phyloP scores from a whole-genome alignment of 1,284 basidiomycete species.

The Ganoderma lucidum region DNA sequence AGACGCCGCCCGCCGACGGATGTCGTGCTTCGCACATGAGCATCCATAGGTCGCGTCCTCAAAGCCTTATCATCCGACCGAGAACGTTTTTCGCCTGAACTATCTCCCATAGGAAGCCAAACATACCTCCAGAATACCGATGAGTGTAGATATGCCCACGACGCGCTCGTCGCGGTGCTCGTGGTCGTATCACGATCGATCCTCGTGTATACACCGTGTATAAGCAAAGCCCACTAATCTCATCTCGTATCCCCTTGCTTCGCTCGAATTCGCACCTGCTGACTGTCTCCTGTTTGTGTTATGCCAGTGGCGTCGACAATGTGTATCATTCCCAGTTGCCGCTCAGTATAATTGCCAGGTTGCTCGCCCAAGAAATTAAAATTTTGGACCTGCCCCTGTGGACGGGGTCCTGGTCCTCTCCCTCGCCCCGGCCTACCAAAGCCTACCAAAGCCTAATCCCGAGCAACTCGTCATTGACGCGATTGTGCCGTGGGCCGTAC shows the following conservation, averaged over 20 bases:
- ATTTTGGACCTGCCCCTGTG: background rate
- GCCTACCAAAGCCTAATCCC: no score
- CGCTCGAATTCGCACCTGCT: conserved; percentile 10
- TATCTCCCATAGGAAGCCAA: background rate
- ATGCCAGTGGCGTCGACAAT: background rate
- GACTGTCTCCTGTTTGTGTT: background rate
- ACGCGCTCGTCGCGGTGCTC: background rate
- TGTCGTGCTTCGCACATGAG: background rate
- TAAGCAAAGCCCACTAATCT: conserved; percentile 23
- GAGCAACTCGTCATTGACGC: background rate
- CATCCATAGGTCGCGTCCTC: background rate
- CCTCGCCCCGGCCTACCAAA: background rate
- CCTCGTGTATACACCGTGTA: conserved; percentile 23
- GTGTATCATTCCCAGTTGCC: background rate
- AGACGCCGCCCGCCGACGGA: background rate
- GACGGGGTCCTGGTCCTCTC: background rate
- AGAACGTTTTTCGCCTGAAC: background rate
- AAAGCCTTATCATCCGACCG: background rate
- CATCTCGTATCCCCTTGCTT: conserved; percentile 9
- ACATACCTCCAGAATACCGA: background rate
- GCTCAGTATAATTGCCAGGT: background rate
- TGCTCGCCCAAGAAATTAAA: background rate
- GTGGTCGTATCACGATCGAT: conserved; percentile 29
- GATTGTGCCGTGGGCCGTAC: background rate
- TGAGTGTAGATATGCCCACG: background rate